Percentiles rank a stretch among this genome's conserved stretches.
Evolutionary conservation across 2,329 filamentous ascomycete species (phyloP).

Genomic region (Epichloe gansuensis): DNA sequence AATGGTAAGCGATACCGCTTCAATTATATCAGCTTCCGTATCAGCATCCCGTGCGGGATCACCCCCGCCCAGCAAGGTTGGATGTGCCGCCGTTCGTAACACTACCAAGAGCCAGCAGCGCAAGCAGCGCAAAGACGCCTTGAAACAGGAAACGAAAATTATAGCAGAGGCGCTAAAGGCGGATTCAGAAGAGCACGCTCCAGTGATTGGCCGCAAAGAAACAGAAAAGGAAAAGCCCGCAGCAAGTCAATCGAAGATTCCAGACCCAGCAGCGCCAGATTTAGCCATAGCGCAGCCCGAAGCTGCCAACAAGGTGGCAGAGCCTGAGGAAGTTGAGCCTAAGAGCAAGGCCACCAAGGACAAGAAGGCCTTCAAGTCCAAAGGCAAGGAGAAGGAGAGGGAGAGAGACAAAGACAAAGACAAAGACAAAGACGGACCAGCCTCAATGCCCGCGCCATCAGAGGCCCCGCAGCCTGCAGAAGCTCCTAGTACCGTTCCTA

Average conservation of each 20-base stretch:
- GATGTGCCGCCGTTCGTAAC: slow-evolving; percentile 53
- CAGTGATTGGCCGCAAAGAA: slow-evolving; percentile 74
- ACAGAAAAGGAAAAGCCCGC: slow-evolving; percentile 58
- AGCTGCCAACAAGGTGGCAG: not conserved
- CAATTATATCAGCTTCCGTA: slow-evolving; percentile 58
- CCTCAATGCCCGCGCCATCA: slow-evolving; percentile 4
- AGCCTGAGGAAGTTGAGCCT: slow-evolving; percentile 9
- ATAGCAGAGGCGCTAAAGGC: slow-evolving; percentile 37
- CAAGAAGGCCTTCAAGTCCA: slow-evolving; percentile 21
- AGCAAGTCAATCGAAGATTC: slow-evolving; percentile 5
- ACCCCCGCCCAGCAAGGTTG: slow-evolving; percentile 52
- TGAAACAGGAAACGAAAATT: slow-evolving; percentile 49
- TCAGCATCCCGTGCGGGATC: slow-evolving; percentile 59
- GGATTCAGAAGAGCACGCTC: slow-evolving; percentile 50
- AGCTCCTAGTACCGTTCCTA: slow-evolving; percentile 10
- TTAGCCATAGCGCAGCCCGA: not conserved
- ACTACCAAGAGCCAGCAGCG: slow-evolving; percentile 71
- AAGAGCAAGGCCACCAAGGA: slow-evolving; percentile 19
- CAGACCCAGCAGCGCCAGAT: not conserved
- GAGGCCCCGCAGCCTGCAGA: slow-evolving; percentile 5
- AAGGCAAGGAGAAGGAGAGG: slow-evolving; percentile 15
- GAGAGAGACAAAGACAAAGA: slow-evolving; percentile 5
- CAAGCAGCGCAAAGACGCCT: slow-evolving; percentile 59
- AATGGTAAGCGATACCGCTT: slow-evolving; percentile 64
- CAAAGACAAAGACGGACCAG: slow-evolving; percentile 5